Base-by-base conservation (phyloP, 2,329 filamentous ascomycete genomes). In the Arachnopeziza araneosa region DNA sequence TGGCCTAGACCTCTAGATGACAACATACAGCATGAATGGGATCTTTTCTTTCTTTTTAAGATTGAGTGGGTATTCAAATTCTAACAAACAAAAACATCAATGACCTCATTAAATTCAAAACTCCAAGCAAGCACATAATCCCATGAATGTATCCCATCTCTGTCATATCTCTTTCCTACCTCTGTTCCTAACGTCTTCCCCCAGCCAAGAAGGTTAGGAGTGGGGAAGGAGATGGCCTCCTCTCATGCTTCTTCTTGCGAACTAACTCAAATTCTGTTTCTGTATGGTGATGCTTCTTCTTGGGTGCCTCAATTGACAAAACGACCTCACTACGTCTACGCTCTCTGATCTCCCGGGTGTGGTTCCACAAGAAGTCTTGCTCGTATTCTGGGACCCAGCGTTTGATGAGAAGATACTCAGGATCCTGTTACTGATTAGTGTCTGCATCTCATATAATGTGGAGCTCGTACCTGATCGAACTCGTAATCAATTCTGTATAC, bases 331-430 rank as follows among this genome's bases (percentile, higher is more conserved):
- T 30, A 30, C 52, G 58, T 56, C 70, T 61, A 17, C 65, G 60
- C 54, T 72, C 71, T 12, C 71, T 61, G 63, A 90, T 72, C 51
- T 80, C 76, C 63, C 80, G 80, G 2, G 89, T 91, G 74, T 92
- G 88, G 51, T 83, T 81, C 81, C 89, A 93, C 54, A 91, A 80
- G 59, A 84, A 77, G 60, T 90, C 83, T 69, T 91, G 89, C 70
- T 91, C 83, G 63, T 83, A 82, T 66, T 91, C 85, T 3, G 84
- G 82, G 56, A 92, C 84, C 84, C 84, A 90, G 59, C 85, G 80
- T 74, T 88, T 89, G 75, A 92, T 88, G 61, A 93, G 74, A 58
- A 92, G 78, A 67, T 84, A 92, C 53, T 88, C 84, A 21, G 83
- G 80, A 68, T 92, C 86, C 79, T 85, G 65, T 72, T 55, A 76